phyloP scores from a whole-genome alignment of 805 yeast genomes.

The Deakozyma indianensis region DNA sequence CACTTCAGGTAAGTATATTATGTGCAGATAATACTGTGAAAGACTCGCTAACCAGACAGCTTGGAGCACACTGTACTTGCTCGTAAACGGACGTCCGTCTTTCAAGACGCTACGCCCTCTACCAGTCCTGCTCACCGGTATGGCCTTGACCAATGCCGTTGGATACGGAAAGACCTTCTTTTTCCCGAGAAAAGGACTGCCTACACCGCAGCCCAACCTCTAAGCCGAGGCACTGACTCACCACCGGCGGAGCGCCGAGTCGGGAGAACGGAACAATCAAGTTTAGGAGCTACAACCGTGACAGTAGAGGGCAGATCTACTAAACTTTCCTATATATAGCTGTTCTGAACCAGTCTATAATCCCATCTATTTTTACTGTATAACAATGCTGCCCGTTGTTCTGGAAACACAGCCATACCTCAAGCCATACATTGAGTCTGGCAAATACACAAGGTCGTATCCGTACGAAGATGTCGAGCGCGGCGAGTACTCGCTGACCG shows the following conservation, averaged over 20 bases:
- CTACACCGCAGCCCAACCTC: too few relatives aligned
- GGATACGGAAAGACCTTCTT: slow-evolving; percentile 61
- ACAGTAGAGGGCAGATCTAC: too few relatives aligned
- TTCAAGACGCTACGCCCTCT: slow-evolving; percentile 38
- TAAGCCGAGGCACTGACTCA: too few relatives aligned
- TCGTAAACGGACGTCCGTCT: slow-evolving; percentile 43
- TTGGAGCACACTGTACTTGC: slow-evolving; percentile 62
- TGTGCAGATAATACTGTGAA: too few relatives aligned
- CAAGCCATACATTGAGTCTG: slow-evolving; percentile 8
- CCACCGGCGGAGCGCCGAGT: too few relatives aligned
- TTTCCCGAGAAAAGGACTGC: slow-evolving; percentile 22
- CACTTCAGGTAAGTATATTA: slow-evolving; percentile 6
- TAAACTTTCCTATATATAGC: too few relatives aligned
- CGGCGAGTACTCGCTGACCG: slow-evolving; percentile 11
- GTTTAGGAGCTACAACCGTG: too few relatives aligned
- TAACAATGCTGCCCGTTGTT: not conserved
- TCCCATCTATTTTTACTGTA: not conserved
- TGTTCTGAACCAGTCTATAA: too few relatives aligned
- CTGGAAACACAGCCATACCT: slow-evolving; percentile 11
- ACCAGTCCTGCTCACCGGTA: slow-evolving; percentile 37
- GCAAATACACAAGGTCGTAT: slow-evolving; percentile 6
- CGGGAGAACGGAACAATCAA: too few relatives aligned
- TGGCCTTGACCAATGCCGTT: slow-evolving; percentile 48
- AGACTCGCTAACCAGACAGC: too few relatives aligned
- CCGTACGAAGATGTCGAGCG: slow-evolving; percentile 7